A percentile compares a stretch with the other conserved stretches of the same genome.
Conservation (phyloP, 192 early-diverging fungal species). For the Coemansia sp. region DNA sequence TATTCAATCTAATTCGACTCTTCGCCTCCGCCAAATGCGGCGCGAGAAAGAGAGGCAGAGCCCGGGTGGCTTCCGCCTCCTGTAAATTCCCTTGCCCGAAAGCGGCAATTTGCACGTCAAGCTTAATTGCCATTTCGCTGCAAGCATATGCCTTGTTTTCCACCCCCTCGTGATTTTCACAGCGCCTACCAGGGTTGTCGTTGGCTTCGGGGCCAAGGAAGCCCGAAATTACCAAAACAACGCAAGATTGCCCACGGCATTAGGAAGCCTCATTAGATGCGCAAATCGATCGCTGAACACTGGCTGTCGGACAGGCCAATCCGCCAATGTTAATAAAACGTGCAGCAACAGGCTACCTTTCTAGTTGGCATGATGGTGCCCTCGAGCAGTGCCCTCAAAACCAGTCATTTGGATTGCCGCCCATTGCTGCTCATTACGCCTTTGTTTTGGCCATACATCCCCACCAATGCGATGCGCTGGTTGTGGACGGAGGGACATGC, state of each 20-base stretch:
- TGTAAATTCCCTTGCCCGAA: background rate
- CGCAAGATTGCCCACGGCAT: background rate
- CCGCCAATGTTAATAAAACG: conserved; percentile 4
- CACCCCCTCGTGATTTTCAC: background rate
- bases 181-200: background rate
- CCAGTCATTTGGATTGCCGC: background rate
- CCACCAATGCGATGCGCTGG: no score
- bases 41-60: background rate
- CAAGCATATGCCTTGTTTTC: background rate
- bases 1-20: no score
- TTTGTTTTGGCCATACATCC: no score
- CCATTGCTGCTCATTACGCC: background rate
- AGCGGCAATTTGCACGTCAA: conserved; percentile 5
- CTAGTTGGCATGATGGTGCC: background rate
- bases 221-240: conserved; percentile 9
- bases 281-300: conserved; percentile 8
- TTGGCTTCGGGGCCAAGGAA: background rate
- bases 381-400: background rate
- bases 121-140: conserved; percentile 5
- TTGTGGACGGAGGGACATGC: no score
- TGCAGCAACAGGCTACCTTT: background rate
- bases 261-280: background rate
- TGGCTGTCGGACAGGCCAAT: background rate
- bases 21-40: background rate
- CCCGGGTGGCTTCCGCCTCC: background rate